phyloP scores from a whole-genome alignment of 2,329 filamentous ascomycete genomes.

The Fusarium nanum region DNA sequence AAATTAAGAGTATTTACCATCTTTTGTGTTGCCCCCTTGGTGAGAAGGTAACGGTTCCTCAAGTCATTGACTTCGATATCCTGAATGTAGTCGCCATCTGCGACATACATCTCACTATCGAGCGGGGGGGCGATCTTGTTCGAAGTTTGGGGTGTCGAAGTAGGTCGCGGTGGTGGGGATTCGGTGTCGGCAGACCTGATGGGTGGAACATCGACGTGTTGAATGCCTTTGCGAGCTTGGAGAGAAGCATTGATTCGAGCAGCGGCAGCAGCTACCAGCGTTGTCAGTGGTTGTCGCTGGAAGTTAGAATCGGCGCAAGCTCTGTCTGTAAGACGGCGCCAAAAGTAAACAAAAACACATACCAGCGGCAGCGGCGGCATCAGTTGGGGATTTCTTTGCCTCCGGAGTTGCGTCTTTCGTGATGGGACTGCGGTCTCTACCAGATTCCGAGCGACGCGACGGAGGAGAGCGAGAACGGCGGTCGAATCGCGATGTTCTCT shows the following conservation, averaged over 20 bases:
- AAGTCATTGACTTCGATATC: slow-evolving; percentile 99
- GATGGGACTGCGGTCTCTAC: slow-evolving; percentile 84
- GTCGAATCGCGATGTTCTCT: slow-evolving; percentile 84
- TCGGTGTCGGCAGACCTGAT: slow-evolving; percentile 71
- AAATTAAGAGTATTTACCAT: slow-evolving; percentile 87
- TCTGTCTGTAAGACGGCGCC: slow-evolving; percentile 16
- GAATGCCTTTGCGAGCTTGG: slow-evolving; percentile 87
- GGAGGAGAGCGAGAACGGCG: slow-evolving; percentile 88
- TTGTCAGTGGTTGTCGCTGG: slow-evolving; percentile 7
- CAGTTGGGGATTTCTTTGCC: slow-evolving; percentile 63
- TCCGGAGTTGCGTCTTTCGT: slow-evolving; percentile 58
- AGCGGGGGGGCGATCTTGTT: slow-evolving; percentile 64
- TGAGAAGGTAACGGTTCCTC: slow-evolving; percentile 95
- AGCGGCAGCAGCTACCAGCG: slow-evolving; percentile 78
- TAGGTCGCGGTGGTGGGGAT: slow-evolving; percentile 56
- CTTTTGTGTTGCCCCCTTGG: slow-evolving; percentile 97
- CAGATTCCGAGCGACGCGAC: slow-evolving; percentile 71
- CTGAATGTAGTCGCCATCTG: slow-evolving; percentile 97
- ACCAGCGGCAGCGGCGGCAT: slow-evolving; percentile 85
- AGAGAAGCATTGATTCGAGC: slow-evolving; percentile 87
- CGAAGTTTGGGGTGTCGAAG: slow-evolving; percentile 49
- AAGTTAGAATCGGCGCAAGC: not conserved
- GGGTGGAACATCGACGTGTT: slow-evolving; percentile 89
- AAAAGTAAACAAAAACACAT: slow-evolving; percentile 46
- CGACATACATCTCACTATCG: slow-evolving; percentile 90